Percentiles rank a stretch among this genome's conserved stretches.
These are phyloP conservation scores for Trebouxia sp. DNA, from an alignment of 139 green algal species.

Conservation along the genomic window DNA sequence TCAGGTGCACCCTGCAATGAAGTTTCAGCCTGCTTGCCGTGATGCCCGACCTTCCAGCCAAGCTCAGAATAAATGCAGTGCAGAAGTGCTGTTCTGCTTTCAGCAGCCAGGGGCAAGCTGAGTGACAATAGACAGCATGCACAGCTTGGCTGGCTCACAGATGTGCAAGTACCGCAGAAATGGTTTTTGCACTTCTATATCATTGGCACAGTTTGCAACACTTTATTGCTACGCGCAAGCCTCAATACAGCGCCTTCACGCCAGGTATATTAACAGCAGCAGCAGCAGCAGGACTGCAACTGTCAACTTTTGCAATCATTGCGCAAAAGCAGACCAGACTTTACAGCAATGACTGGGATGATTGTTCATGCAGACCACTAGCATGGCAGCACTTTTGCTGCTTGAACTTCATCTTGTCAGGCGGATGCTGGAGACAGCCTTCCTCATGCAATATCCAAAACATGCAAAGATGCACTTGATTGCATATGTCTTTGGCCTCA, in stretches of 20 bases:
- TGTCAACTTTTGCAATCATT: too few species aligned
- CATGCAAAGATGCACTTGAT: constrained; percentile 74
- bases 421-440: constrained; percentile 56
- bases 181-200: constrained; percentile 83
- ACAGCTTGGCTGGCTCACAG: background rate
- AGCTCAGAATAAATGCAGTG: background rate
- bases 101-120: constrained; percentile 6
- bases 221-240: background rate
- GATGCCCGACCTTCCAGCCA: too few species aligned
- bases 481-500: constrained; percentile 78
- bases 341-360: too few species aligned
- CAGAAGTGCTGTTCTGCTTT: background rate
- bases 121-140: background rate
- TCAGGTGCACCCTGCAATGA: background rate
- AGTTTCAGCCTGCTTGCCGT: too few species aligned
- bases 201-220: constrained; percentile 52
- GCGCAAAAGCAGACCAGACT: too few species aligned
- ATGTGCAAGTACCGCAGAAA: constrained; percentile 58
- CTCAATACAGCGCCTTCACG: too few species aligned
- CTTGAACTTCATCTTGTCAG: constrained; percentile 68
- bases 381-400: constrained; percentile 27
- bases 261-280: background rate
- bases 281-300: background rate
- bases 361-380: background rate
- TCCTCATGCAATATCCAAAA: constrained; percentile 57